phyloP scores from a whole-genome alignment of 345 rosid species.

The Mangifera indica region DNA sequence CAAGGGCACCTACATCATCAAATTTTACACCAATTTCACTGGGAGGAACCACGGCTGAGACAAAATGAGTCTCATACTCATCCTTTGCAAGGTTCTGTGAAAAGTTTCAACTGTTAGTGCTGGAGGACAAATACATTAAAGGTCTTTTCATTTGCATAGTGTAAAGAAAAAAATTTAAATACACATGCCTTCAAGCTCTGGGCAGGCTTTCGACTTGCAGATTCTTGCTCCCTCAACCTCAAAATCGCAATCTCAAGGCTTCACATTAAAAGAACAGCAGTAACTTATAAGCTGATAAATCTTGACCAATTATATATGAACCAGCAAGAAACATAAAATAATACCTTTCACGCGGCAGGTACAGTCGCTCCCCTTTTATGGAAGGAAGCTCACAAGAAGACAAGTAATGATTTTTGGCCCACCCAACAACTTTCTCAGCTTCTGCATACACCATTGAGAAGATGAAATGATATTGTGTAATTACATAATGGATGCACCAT shows the following conservation, averaged over 20 bases:
- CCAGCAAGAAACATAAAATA: neutral
- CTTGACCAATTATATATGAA: neutral
- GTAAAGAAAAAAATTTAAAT: conserved; percentile 10
- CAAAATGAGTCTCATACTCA: conserved; percentile 83
- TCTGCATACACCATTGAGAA: conserved; percentile 42
- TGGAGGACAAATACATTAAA: conserved; percentile 3
- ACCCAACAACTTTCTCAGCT: conserved; percentile 92
- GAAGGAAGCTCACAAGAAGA: conserved; percentile 64
- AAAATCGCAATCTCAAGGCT: conserved; percentile 83
- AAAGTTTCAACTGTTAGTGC: neutral
- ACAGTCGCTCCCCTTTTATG: conserved; percentile 64
- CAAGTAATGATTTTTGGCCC: conserved; percentile 90
- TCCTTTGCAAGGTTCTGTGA: conserved; percentile 83
- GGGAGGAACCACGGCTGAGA: conserved; percentile 91
- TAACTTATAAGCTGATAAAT: conserved; percentile 19
- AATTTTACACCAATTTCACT: conserved; percentile 92
- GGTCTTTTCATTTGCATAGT: conserved; percentile 10
- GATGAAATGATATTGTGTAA: neutral
- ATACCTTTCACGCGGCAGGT: conserved; percentile 85
- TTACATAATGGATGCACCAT: conserved; percentile 8
- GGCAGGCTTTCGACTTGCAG: conserved; percentile 56
- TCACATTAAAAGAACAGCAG: conserved; percentile 33
- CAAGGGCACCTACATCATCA: conserved; percentile 95
- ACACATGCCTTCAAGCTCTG: conserved; percentile 72
- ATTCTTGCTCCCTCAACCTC: conserved; percentile 85